Base-by-base conservation (phyloP, 371 early-diverging fungal genomes). In the Choanephora cucurbitarum region DNA sequence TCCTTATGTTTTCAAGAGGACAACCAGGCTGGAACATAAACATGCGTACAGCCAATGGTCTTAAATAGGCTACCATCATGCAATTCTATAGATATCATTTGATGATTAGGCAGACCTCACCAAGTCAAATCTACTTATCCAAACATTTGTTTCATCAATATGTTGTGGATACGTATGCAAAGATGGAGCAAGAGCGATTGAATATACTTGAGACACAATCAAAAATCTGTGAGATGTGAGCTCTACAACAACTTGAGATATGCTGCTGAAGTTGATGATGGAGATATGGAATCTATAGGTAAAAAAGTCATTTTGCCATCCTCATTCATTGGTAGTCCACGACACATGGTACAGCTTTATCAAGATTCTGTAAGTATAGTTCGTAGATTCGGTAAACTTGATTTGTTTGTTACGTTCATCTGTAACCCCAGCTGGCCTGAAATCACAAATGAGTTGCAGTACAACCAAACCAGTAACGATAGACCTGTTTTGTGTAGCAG, bases 341-440 rank as follows among this genome's bases (percentile, higher is more conserved):
- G 64, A 0, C 41, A 61, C 19, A 67, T 69, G 64, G 21, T 37
- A 0, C 64, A 65, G 19, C 47, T 51, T 2, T 70, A 58, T 31
- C 69, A 72, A 34, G 68, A 74, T 55, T 60, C 67, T 0, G 60
- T 72, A 46, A 50, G 52, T 1, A 61, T 73, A 10, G 60, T 71
- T 0, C 40, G 64, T 2, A 2, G 19, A 0, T 61, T 57, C 34
- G 66, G 75, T 0, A 74, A 70, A 46, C 70, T 68, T 1, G 70
- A 73, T 45, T 42, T 66, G 0, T 77, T 77, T 46, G 56, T 77
- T 5, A 72, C 73, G 0, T 67, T 77, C n/a, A 77, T 61, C 3
- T 73, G 70, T 46, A 72, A 72, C 28, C 69, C 74, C 0, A 47
- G 18, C 9, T 74, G 76, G 72, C 66, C 63, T 1, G 68, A 72